These are phyloP conservation scores for Streptanthus diversifolius DNA, from an alignment of 345 rosid species.

Conservation along the genomic window DNA sequence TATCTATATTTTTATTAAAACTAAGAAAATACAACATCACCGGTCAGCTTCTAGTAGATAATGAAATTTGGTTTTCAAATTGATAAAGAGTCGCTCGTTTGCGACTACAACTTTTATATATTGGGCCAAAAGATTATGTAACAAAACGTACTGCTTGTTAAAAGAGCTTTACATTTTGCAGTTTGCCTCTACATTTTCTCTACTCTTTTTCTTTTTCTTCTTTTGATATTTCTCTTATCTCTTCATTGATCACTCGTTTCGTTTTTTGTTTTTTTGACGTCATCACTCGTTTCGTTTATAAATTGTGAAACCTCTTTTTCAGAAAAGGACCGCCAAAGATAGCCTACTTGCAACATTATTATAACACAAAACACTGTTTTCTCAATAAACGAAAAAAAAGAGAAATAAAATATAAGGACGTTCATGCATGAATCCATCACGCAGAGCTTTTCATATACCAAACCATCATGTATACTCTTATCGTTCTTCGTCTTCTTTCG, in stretches of 20 bases:
- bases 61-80: slow-evolving; percentile 3
- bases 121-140: slow-evolving; percentile 22
- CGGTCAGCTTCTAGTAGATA: slow-evolving; percentile 18
- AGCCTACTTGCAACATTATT: slow-evolving; percentile 28
- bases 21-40: slow-evolving; percentile 2
- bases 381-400: neutral
- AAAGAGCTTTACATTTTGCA: slow-evolving; percentile 33
- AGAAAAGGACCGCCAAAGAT: slow-evolving; percentile 31
- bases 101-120: slow-evolving; percentile 5
- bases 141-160: slow-evolving; percentile 27
- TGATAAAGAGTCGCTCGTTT: slow-evolving; percentile 5
- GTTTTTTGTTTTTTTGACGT: neutral
- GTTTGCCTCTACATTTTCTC: slow-evolving; percentile 25
- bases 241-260: slow-evolving; percentile 34
- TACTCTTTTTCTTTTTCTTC: neutral
- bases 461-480: slow-evolving; percentile 31
- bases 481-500: slow-evolving; percentile 24
- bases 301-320: slow-evolving; percentile 24
- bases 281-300: slow-evolving; percentile 22
- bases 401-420: neutral
- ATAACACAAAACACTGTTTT: slow-evolving; percentile 24
- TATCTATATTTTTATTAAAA: neutral
- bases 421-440: slow-evolving; percentile 34
- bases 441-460: slow-evolving; percentile 14
- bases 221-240: slow-evolving; percentile 28